A percentile compares a stretch with the other conserved stretches of the same genome.
These are phyloP conservation scores for Trichocladium uniseriatum DNA, from an alignment of 495 filamentous ascomycete genomes.

Conservation along the genomic window DNA sequence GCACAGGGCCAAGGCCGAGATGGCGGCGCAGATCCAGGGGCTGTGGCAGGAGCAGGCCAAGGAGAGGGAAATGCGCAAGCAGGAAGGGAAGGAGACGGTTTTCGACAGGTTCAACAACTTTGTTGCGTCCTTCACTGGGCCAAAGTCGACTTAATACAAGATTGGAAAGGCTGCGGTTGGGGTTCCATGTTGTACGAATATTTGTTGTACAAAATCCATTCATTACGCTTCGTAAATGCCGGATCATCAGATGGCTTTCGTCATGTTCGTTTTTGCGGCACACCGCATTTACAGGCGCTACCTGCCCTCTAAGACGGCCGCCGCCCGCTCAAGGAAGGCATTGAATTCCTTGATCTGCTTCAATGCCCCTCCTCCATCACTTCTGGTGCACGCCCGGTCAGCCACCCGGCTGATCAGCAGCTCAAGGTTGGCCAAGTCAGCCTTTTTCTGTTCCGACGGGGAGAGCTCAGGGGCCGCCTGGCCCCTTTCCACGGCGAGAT, in stretches of 20 bases:
- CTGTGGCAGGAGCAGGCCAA: conserved; percentile 50
- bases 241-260: not conserved
- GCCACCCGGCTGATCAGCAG: conserved; percentile 40
- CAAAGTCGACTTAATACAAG: not conserved
- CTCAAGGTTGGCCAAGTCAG: conserved; percentile 40
- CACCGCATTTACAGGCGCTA: conserved; percentile 1
- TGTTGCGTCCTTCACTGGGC: conserved; percentile 5
- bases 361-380: conserved; percentile 40
- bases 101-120: conserved; percentile 35
- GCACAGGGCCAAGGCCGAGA: conserved; percentile 45
- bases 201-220: conserved; percentile 2
- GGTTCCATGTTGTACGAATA: conserved; percentile 12
- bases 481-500: conserved; percentile 42
- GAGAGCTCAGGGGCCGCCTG: conserved; percentile 32
- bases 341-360: conserved; percentile 49
- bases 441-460: conserved; percentile 29
- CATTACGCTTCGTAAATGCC: conserved; percentile 2
- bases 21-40: conserved; percentile 42
- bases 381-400: conserved; percentile 33
- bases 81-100: conserved; percentile 47
- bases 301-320: conserved; percentile 39
- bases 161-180: not conserved
- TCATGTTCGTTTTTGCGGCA: not conserved
- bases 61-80: conserved; percentile 48
- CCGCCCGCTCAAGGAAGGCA: conserved; percentile 45